These are phyloP conservation scores for Abortiporus biennis DNA, from an alignment of 1,284 basidiomycete genomes.

Conservation along the genomic window DNA sequence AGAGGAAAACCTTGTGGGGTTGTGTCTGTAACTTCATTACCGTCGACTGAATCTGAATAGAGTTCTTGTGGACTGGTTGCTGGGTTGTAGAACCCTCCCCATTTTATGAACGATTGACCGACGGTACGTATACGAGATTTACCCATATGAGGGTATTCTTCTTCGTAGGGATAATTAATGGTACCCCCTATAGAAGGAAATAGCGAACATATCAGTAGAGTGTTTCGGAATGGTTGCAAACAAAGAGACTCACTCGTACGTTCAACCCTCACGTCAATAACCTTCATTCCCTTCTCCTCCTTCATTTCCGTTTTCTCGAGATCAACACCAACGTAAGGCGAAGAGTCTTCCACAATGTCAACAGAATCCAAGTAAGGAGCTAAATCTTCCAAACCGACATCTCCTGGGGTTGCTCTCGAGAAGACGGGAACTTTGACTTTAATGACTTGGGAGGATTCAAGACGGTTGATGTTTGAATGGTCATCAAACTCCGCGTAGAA, in stretches of 20 bases:
- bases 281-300: not conserved
- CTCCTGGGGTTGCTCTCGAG: not conserved
- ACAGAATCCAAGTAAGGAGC: not conserved
- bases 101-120: slow-evolving; percentile 4
- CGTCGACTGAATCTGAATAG: no score
- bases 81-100: slow-evolving; percentile 10
- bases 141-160: not conserved
- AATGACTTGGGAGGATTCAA: not conserved
- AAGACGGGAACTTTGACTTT: not conserved
- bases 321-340: not conserved
- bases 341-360: slow-evolving; percentile 1
- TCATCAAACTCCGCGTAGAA: slow-evolving; percentile 2
- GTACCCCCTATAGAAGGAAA: not conserved
- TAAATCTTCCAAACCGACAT: slow-evolving; percentile 5
- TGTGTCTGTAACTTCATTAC: not conserved
- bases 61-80: not conserved
- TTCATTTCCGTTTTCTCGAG: not conserved
- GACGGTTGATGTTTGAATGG: not conserved
- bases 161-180: not conserved
- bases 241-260: not conserved
- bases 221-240: not conserved
- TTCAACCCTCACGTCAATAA: slow-evolving; percentile 3
- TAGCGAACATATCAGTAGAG: not conserved
- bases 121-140: not conserved
- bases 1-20: not conserved